A percentile compares a stretch with the other conserved stretches of the same genome.
phyloP scores from a whole-genome alignment of 345 rosid species.

The Populus alba region DNA sequence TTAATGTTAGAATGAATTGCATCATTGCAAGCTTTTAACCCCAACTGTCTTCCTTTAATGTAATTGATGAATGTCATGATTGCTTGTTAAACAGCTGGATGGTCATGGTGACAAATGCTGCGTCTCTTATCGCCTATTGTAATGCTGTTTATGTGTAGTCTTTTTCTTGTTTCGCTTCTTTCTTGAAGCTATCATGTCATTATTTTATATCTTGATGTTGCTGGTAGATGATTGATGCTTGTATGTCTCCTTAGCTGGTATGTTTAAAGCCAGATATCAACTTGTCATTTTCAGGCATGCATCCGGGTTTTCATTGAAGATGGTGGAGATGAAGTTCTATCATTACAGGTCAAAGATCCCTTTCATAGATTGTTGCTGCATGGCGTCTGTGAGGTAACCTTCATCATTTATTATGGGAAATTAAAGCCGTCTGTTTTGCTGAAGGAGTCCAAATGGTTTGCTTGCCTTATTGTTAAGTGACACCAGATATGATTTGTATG shows the following conservation, averaged over 20 bases:
- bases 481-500: neutral
- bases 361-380: constrained; percentile 87
- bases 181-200: neutral
- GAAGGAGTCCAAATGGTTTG: neutral
- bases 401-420: neutral
- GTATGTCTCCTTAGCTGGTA: neutral
- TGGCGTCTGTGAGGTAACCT: constrained; percentile 85
- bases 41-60: neutral
- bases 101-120: too few relatives aligned
- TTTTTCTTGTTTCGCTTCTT: neutral
- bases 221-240: neutral
- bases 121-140: neutral
- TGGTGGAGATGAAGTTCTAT: constrained; percentile 50
- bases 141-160: neutral
- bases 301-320: constrained; percentile 58
- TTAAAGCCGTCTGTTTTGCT: neutral
- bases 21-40: neutral
- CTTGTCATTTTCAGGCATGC: constrained; percentile 45
- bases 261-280: neutral
- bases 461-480: neutral
- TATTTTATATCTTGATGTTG: neutral
- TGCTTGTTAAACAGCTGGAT: neutral
- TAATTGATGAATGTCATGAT: neutral
- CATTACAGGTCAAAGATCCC: constrained; percentile 75
- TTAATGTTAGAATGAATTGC: too few relatives aligned